These are phyloP conservation scores for Pyricularia grisea DNA, from an alignment of 2,329 filamentous ascomycete genomes.

Conservation along the genomic window DNA sequence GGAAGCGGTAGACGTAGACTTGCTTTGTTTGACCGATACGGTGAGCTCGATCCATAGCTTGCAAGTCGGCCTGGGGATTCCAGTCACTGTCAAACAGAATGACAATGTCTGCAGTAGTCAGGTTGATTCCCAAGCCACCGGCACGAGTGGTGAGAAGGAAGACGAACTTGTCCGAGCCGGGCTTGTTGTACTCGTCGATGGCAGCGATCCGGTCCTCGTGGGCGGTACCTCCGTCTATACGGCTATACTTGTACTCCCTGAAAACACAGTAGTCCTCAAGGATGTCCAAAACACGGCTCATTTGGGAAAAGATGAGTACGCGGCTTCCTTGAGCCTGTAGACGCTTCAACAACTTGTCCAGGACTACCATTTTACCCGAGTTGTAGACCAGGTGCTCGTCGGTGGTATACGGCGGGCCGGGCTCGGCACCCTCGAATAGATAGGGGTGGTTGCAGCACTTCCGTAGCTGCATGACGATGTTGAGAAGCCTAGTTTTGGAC, in stretches of 20 bases:
- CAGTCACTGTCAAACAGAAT: conserved; percentile 96
- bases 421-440: conserved; percentile 93
- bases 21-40: conserved; percentile 98
- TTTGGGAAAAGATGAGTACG: conserved; percentile 98
- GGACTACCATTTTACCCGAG: conserved; percentile 92
- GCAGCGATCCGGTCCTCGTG: conserved; percentile 96
- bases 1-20: conserved; percentile 90
- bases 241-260: conserved; percentile 88
- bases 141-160: conserved; percentile 93
- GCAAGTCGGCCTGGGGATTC: conserved; percentile 96
- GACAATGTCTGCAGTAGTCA: conserved; percentile 92
- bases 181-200: conserved; percentile 97
- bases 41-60: conserved; percentile 98
- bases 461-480: conserved; percentile 98
- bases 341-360: conserved; percentile 81
- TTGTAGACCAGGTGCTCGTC: conserved; percentile 94
- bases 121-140: conserved; percentile 91
- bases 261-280: conserved; percentile 98
- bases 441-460: conserved; percentile 99
- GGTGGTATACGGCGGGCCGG: conserved; percentile 93
- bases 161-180: conserved; percentile 89
- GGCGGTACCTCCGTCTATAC: conserved; percentile 92
- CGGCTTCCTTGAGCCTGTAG: conserved; percentile 82
- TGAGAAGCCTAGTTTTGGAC: conserved; percentile 91
- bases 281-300: conserved; percentile 95